Evolutionary conservation across 2,329 filamentous ascomycete species (phyloP), one percentile per base, ranked within the genome.

Genomic region (Neonectria ditissima): DNA sequence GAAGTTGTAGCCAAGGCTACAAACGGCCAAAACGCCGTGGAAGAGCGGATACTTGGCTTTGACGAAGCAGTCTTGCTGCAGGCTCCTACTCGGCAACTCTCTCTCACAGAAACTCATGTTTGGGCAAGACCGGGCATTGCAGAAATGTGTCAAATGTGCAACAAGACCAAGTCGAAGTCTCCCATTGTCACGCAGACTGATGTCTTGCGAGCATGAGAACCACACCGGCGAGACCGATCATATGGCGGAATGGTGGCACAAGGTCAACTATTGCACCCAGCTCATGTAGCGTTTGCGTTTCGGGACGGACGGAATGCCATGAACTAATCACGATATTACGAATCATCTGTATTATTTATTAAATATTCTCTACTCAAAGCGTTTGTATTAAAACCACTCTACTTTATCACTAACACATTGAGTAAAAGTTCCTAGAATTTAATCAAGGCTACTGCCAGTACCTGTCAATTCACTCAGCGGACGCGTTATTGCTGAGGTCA

Each of bases 1-100:
- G 67, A 63, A 32, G 67, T 65, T 4, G 48, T 69, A 16, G 54
- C 65, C 0, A 68, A 69, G 58, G 56, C 55, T 1, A 71, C 62
- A 2, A 56, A 55, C 16, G n/a, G 45, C 3, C 47, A 28, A 5
- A 72, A 68, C 14, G 18, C 43, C 10, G n/a, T 70, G 8, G 69
- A 71, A 44, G 69, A 71, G 22, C 48, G 61, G 4, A 47, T 72
- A 1, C 41, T 70, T 2, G 66, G 67, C 5, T 24, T 47, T 1
- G 62, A 69, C 5, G 66, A 67, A 16, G 48, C 53, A 1, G 48
- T 71, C 2, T 16, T 63, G 1, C 34, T 69, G 2, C 59, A 41
- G 14, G 18, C 1, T 2, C 34, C n/a, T 20, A 28, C 16, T 13
- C 13, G 0, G 10, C 2, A 6, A 6, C 13, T 5, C 16, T 37